Evolutionary conservation across 208 protist genomes (phyloP), one percentile per base, ranked within the genome.

Genomic region (Crithidia brevicula): DNA sequence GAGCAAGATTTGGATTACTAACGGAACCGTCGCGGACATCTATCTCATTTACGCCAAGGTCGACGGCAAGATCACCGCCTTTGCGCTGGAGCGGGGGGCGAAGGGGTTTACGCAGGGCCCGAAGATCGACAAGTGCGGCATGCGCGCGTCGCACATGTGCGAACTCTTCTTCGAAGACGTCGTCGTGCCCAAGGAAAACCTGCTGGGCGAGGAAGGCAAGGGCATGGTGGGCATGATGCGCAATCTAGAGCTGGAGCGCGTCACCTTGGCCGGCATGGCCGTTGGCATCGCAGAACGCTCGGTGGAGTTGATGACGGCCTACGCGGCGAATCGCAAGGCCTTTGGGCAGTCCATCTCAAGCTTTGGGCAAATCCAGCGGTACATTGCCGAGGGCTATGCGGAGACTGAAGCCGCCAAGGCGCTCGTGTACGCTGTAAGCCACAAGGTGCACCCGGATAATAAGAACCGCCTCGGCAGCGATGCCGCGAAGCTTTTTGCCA

Each of bases 1-100:
- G 28, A 96, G 81, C 57, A 99, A 99, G 81, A 98, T 98, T 57
- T 99, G 97, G 96, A 99, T 99, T 58, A 99, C 98, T 3, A 99
- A 99, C 72, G 98, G 96, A 7, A 93, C 94, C 20, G 89, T 97
- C 59, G 98, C 96, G 9, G 96, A 99, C 74, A 83, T 98, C 40
- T 86, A 95, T 22, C 81, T 99, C 46, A 89, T 99, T 34, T 99
- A 99, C 81, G 98, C 97, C 4, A 99, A 99, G 79, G 98, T 98
- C 25, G 79, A 97, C 20, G 77, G 83, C 10, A 81, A 86, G 64
- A 88, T 94, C 52, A 87, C 84, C 5, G 69, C 82, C 23, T 94
- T 94, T 61, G 50, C 79, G 18, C 36, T 94, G 27, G 86, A 92
- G 65, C 68, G 74, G 1, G 82, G 86, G 22, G 77, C 54, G 27